These are phyloP conservation scores for Monosporozyma aerobia DNA, from an alignment of 805 yeast genomes.

Conservation along the genomic window DNA sequence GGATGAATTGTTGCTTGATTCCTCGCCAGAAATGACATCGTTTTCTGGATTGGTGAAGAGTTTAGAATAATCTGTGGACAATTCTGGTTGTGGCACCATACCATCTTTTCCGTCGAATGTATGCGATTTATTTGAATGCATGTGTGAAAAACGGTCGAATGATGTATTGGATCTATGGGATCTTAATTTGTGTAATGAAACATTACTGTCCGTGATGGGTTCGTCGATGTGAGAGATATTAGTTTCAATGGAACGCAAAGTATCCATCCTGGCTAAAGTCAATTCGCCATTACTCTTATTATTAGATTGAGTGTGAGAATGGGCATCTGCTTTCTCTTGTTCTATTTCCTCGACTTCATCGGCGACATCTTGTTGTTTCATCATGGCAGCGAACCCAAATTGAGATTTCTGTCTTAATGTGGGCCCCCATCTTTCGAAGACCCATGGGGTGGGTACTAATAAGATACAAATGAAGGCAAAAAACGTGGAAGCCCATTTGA, in stretches of 20 bases:
- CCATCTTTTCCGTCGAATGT: background rate
- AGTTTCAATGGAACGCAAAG: slow-evolving; percentile 7
- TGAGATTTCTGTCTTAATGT: slow-evolving; percentile 45
- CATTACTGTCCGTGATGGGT: background rate
- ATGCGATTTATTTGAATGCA: background rate
- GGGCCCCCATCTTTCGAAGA: slow-evolving; percentile 52
- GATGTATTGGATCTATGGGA: background rate
- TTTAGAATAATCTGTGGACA: background rate
- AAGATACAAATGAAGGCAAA: slow-evolving; percentile 58
- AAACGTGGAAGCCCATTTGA: slow-evolving; percentile 68
- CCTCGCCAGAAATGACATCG: background rate
- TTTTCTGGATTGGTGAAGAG: background rate
- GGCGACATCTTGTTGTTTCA: slow-evolving; percentile 30
- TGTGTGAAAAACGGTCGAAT: background rate
- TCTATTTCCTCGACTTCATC: slow-evolving; percentile 28
- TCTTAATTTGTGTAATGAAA: background rate
- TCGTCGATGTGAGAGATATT: slow-evolving; percentile 1
- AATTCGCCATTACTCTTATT: background rate
- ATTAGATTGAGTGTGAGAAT: background rate
- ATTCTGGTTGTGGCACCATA: background rate
- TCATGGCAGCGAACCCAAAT: slow-evolving; percentile 49
- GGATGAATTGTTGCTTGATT: background rate
- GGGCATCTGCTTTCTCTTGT: slow-evolving; percentile 9
- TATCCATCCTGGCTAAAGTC: slow-evolving; percentile 6
- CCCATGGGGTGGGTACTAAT: slow-evolving; percentile 68